A percentile compares a stretch with the other conserved stretches of the same genome.
Conservation (phyloP, 257 asterid genomes). For the Plantago elongata region DNA sequence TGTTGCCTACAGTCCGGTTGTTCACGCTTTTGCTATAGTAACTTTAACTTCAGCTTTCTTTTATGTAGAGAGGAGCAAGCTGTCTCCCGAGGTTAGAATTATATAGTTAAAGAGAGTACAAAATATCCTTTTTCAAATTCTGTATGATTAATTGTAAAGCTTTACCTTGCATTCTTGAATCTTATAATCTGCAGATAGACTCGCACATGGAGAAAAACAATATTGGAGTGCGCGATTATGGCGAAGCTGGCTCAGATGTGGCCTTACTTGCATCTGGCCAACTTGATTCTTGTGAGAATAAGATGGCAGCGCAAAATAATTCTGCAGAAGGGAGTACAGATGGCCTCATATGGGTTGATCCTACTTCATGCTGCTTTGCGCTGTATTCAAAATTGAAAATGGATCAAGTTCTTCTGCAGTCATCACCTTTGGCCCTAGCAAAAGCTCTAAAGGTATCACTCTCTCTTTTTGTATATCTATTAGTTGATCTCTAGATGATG, state of each 20-base stretch:
- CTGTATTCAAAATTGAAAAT: slow-evolving; percentile 68
- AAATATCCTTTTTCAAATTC: neutral
- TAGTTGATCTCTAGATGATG: too few relatives aligned
- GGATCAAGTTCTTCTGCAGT: slow-evolving; percentile 57
- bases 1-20: slow-evolving; percentile 80
- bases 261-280: slow-evolving; percentile 66
- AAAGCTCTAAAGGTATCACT: slow-evolving; percentile 81
- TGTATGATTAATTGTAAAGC: slow-evolving; percentile 11
- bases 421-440: slow-evolving; percentile 86
- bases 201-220: slow-evolving; percentile 60
- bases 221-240: slow-evolving; percentile 65
- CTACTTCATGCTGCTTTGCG: slow-evolving; percentile 74
- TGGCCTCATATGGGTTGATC: slow-evolving; percentile 78
- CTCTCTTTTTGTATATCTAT: neutral
- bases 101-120: slow-evolving; percentile 8
- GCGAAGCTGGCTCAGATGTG: slow-evolving; percentile 63
- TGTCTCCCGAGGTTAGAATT: slow-evolving; percentile 72
- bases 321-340: slow-evolving; percentile 30
- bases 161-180: neutral
- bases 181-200: slow-evolving; percentile 45
- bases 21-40: slow-evolving; percentile 86
- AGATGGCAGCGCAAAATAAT: slow-evolving; percentile 22
- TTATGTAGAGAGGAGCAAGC: slow-evolving; percentile 75
- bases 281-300: slow-evolving; percentile 33
- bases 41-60: slow-evolving; percentile 69